A percentile compares a stretch with the other conserved stretches of the same genome.
phyloP scores from a whole-genome alignment of 306 rosid species.

The Vicia faba region DNA sequence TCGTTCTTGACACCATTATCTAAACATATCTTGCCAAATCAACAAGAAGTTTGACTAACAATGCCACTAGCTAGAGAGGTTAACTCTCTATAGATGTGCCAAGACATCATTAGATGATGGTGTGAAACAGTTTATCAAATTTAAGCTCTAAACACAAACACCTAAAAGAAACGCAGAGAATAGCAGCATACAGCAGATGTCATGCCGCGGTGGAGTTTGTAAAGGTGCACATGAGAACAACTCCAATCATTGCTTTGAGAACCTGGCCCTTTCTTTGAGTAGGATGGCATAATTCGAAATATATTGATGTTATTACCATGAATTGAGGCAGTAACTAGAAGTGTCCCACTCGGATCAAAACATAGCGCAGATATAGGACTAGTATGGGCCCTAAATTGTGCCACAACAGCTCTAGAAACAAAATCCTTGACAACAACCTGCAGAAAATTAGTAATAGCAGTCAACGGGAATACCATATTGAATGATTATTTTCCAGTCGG shows the following conservation, averaged over 20 bases:
- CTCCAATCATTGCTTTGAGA: slow-evolving; percentile 66
- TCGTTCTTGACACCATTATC: slow-evolving; percentile 30
- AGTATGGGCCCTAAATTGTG: slow-evolving; percentile 87
- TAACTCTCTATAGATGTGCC: slow-evolving; percentile 27
- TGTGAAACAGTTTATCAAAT: slow-evolving; percentile 27
- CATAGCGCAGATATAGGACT: slow-evolving; percentile 90
- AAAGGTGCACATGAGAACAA: slow-evolving; percentile 83
- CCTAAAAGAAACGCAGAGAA: slow-evolving; percentile 36
- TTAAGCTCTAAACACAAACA: slow-evolving; percentile 29
- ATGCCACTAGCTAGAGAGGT: slow-evolving; percentile 11
- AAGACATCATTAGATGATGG: slow-evolving; percentile 31
- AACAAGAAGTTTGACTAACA: slow-evolving; percentile 27
- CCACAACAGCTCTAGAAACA: slow-evolving; percentile 66
- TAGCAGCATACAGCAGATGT: slow-evolving; percentile 77
- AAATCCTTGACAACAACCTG: slow-evolving; percentile 90
- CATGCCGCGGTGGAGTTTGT: slow-evolving; percentile 93
- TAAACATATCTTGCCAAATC: slow-evolving; percentile 29
- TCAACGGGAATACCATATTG: slow-evolving; percentile 24
- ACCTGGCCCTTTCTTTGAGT: slow-evolving; percentile 63
- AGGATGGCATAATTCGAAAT: slow-evolving; percentile 79
- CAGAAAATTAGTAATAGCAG: slow-evolving; percentile 38
- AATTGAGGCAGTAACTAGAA: slow-evolving; percentile 84
- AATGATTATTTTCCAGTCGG: slow-evolving; percentile 37
- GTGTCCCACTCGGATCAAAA: slow-evolving; percentile 95
- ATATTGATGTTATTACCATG: slow-evolving; percentile 88